Evolutionary conservation across 768 basidiomycete genomes (phyloP).

Genomic region (Naganishia randhawae): DNA sequence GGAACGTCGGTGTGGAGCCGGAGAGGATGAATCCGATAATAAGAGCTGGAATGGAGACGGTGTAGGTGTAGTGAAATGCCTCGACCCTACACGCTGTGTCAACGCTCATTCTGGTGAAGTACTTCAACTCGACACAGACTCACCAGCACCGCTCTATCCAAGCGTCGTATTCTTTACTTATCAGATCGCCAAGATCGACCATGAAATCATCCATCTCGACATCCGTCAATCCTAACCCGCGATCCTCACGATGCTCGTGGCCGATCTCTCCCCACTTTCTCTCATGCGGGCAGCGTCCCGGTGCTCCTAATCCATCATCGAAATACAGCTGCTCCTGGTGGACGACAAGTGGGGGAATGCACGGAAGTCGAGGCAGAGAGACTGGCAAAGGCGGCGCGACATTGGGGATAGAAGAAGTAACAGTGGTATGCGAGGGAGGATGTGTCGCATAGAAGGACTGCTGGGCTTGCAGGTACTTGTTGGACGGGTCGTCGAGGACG

Average conservation of each 20-base stretch:
- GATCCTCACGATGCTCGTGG: slow-evolving; percentile 36
- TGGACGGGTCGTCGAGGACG: slow-evolving; percentile 28
- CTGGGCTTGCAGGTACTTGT: slow-evolving; percentile 29
- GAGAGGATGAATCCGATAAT: slow-evolving; percentile 48
- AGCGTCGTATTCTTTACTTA: slow-evolving; percentile 48
- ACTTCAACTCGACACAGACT: slow-evolving; percentile 19
- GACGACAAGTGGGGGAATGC: slow-evolving; percentile 35
- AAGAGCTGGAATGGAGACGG: slow-evolving; percentile 43
- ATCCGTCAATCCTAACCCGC: slow-evolving; percentile 36
- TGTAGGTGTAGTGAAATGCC: slow-evolving; percentile 49
- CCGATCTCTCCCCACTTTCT: slow-evolving; percentile 37
- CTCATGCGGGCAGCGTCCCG: slow-evolving; percentile 43
- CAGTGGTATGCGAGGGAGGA: slow-evolving; percentile 23
- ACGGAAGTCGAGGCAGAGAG: slow-evolving; percentile 32
- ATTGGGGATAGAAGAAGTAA: slow-evolving; percentile 24
- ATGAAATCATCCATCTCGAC: slow-evolving; percentile 47
- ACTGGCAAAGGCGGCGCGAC: slow-evolving; percentile 31
- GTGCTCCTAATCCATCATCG: slow-evolving; percentile 36
- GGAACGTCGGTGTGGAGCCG: slow-evolving; percentile 41
- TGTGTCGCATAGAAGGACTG: slow-evolving; percentile 27
- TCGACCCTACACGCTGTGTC: slow-evolving; percentile 40
- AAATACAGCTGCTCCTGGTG: slow-evolving; percentile 44
- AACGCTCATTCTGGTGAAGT: neutral
- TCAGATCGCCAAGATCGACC: slow-evolving; percentile 43
- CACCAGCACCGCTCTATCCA: slow-evolving; percentile 52